These are phyloP conservation scores for Cephalotrichum gorgonifer DNA, from an alignment of 2,329 filamentous ascomycete species.

Conservation along the genomic window DNA sequence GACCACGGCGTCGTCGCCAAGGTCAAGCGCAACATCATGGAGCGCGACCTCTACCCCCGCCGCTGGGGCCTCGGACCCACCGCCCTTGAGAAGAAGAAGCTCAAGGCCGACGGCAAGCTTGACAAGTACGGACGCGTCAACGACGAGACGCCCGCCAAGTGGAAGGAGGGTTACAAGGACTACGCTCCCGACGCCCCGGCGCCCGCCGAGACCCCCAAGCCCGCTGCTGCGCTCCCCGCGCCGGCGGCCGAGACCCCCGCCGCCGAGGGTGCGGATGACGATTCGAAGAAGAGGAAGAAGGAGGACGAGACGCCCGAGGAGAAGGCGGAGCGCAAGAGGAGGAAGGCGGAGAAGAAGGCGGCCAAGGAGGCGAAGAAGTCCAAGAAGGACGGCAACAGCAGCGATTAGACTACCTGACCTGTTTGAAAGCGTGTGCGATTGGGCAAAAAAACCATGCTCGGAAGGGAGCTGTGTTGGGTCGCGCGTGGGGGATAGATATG, in stretches of 20 bases:
- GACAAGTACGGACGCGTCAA: constrained; percentile 95
- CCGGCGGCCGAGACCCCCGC: constrained; percentile 21
- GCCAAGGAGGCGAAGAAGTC: constrained; percentile 47
- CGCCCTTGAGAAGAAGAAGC: constrained; percentile 97
- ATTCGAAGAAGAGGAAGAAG: constrained; percentile 66
- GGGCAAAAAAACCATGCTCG: background rate
- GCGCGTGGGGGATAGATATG: background rate
- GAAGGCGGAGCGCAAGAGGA: constrained; percentile 49
- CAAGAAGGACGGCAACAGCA: constrained; percentile 40
- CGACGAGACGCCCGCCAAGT: constrained; percentile 86
- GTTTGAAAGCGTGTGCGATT: background rate
- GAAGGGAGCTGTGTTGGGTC: background rate
- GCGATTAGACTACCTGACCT: constrained; percentile 35
- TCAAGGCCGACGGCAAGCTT: constrained; percentile 95
- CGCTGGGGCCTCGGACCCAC: constrained; percentile 94
- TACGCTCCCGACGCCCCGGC: constrained; percentile 48
- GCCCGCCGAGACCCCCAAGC: constrained; percentile 29
- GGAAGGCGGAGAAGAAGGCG: constrained; percentile 51
- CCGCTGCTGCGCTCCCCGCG: constrained; percentile 32
- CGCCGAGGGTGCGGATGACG: constrained; percentile 36
- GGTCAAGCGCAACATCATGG: constrained; percentile 99
- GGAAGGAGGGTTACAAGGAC: constrained; percentile 89
- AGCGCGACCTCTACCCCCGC: constrained; percentile 92
- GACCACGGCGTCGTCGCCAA: constrained; percentile 97
- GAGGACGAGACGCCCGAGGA: constrained; percentile 66